These are phyloP conservation scores for Penicillium paneum DNA, from an alignment of 2,329 filamentous ascomycete species.

Conservation along the genomic window DNA sequence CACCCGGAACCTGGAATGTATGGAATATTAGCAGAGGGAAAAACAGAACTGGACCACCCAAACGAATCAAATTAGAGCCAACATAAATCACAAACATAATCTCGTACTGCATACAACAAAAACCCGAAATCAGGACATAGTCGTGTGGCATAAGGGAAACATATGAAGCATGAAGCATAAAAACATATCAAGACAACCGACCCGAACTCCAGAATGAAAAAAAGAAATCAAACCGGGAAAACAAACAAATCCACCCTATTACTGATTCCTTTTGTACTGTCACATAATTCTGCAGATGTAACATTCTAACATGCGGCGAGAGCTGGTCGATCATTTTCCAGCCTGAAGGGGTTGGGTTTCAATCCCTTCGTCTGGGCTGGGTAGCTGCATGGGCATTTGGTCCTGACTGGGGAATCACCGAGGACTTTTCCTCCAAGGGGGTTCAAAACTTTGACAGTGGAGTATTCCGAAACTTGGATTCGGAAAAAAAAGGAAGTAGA, in stretches of 20 bases:
- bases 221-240: not conserved
- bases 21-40: not conserved
- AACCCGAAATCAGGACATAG: not conserved
- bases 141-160: not conserved
- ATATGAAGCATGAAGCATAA: not conserved
- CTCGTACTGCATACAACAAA: slow-evolving; percentile 2
- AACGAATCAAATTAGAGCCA: not conserved
- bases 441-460: not conserved
- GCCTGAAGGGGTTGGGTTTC: not conserved
- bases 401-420: not conserved
- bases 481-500: not conserved
- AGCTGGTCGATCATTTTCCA: not conserved
- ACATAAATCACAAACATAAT: not conserved
- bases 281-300: not conserved
- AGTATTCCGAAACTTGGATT: not conserved
- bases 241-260: not conserved
- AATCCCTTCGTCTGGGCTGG: not conserved
- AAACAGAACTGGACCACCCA: not conserved
- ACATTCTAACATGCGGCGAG: not conserved
- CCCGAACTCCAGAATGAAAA: slow-evolving; percentile 4
- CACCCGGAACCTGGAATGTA: not conserved
- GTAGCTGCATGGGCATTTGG: not conserved
- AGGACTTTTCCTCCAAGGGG: not conserved
- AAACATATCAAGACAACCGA: slow-evolving; percentile 5
- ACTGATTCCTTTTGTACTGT: not conserved